Evolutionary conservation across 371 early-diverging fungal genomes (phyloP).

Genomic region (Saksenaea oblongispora): DNA sequence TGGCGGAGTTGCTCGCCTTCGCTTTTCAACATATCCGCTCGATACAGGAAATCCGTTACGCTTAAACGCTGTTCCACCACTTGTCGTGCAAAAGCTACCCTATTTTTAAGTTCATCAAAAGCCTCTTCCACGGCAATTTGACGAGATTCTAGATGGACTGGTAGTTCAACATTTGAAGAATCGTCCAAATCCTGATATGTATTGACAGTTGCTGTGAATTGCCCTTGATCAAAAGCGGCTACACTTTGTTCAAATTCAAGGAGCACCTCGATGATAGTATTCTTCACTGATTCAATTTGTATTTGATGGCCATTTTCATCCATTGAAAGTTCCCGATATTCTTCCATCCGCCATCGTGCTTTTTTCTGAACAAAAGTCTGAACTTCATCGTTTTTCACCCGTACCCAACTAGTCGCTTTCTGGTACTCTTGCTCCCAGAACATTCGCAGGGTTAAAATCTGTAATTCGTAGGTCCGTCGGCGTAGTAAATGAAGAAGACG

Average conservation of each 20-base stretch:
- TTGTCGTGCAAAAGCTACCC: constrained; percentile 38
- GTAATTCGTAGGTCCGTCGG: constrained; percentile 36
- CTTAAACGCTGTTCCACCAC: constrained; percentile 50
- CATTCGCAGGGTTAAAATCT: constrained; percentile 37
- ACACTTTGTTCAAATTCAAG: constrained; percentile 34
- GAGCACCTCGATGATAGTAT: constrained; percentile 28
- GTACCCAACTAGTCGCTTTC: constrained; percentile 35
- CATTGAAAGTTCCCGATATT: not conserved
- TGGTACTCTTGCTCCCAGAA: constrained; percentile 48
- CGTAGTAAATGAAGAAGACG: constrained; percentile 38
- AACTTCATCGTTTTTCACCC: constrained; percentile 27
- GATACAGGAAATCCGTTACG: constrained; percentile 46
- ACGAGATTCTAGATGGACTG: constrained; percentile 36
- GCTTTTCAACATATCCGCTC: constrained; percentile 18
- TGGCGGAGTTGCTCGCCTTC: constrained; percentile 17
- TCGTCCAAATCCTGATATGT: constrained; percentile 50
- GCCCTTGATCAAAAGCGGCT: constrained; percentile 43
- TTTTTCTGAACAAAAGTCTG: constrained; percentile 26
- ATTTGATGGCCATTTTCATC: not conserved
- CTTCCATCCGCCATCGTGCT: constrained; percentile 37
- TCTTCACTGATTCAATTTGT: constrained; percentile 1
- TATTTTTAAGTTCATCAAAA: constrained; percentile 36
- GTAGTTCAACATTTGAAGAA: constrained; percentile 30
- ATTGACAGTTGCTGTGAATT: constrained; percentile 39
- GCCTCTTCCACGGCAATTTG: constrained; percentile 40